Conservation (phyloP, 345 rosid genomes). For the Combretum micranthum region DNA sequence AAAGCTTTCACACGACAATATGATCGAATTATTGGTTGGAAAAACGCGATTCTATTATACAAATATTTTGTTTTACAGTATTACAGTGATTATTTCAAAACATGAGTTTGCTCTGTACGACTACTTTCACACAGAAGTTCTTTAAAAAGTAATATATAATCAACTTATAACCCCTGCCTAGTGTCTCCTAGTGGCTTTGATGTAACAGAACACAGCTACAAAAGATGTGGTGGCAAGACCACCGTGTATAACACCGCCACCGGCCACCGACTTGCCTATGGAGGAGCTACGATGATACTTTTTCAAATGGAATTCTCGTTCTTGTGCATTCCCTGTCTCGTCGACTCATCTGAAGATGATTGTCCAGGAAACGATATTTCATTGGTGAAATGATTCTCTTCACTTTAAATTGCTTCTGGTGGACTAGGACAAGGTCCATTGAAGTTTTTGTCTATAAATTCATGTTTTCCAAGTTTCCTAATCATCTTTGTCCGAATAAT, state of each 20-base stretch:
- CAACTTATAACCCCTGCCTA: too few species aligned
- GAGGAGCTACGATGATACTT: conserved; percentile 40
- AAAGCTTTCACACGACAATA: too few species aligned
- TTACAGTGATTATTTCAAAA: too few species aligned
- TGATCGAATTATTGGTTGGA: too few species aligned
- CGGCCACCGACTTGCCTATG: conserved; percentile 60
- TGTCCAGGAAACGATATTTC: background rate
- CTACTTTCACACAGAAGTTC: too few species aligned
- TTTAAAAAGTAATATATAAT: too few species aligned
- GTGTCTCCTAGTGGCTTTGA: too few species aligned
- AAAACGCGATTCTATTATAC: too few species aligned
- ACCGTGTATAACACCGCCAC: conserved; percentile 73
- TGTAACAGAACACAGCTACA: conserved; percentile 7
- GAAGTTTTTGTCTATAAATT: background rate
- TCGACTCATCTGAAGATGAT: conserved; percentile 19
- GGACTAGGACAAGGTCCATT: conserved; percentile 17
- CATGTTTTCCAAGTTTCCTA: conserved; percentile 46
- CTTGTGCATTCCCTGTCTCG: conserved; percentile 15
- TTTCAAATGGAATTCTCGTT: conserved; percentile 10
- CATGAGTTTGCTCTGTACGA: too few species aligned
- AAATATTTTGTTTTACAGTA: too few species aligned
- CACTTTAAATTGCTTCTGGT: conserved; percentile 7
- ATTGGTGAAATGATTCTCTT: background rate
- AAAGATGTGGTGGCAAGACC: conserved; percentile 64
- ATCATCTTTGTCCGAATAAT: conserved; percentile 1